Conservation (phyloP, 331 rosid species). For the Rosa hybrid region DNA sequence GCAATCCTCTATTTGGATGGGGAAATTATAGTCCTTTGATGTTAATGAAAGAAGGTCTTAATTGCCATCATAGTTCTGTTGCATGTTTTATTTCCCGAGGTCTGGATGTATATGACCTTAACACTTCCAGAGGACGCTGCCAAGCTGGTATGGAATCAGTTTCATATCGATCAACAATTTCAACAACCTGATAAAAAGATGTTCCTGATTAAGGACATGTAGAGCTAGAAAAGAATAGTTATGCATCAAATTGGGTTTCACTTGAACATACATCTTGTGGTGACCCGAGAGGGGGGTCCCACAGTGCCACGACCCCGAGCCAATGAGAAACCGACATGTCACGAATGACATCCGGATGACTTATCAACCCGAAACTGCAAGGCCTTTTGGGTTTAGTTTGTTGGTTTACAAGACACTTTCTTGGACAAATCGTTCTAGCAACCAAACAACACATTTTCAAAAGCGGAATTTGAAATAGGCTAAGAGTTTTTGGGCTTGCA, state of each 20-base stretch:
- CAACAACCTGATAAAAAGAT: constrained; percentile 70
- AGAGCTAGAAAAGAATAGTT: constrained; percentile 18
- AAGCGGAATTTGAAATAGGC: no score
- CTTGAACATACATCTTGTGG: constrained; percentile 63
- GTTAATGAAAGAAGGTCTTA: constrained; percentile 16
- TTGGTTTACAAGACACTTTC: no score
- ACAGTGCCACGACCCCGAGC: no score
- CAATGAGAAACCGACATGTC: no score
- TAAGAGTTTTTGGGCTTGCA: no score
- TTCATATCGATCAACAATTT: constrained; percentile 73
- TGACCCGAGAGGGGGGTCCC: no score
- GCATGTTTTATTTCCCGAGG: constrained; percentile 47
- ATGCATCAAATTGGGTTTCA: constrained; percentile 17
- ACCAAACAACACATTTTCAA: no score
- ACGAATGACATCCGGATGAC: no score
- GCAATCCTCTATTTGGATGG: no score
- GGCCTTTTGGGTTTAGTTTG: no score
- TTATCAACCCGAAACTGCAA: no score
- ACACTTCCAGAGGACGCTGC: neutral
- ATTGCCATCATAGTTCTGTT: constrained; percentile 37
- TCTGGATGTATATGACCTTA: constrained; percentile 62
- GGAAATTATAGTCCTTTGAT: neutral
- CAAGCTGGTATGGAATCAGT: constrained; percentile 45
- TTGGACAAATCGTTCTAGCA: no score
- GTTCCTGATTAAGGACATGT: constrained; percentile 31